Percentiles rank a stretch among this genome's conserved stretches.
These are phyloP conservation scores for Macroventuria anomochaeta DNA, from an alignment of 2,329 filamentous ascomycete species.

Conservation along the genomic window DNA sequence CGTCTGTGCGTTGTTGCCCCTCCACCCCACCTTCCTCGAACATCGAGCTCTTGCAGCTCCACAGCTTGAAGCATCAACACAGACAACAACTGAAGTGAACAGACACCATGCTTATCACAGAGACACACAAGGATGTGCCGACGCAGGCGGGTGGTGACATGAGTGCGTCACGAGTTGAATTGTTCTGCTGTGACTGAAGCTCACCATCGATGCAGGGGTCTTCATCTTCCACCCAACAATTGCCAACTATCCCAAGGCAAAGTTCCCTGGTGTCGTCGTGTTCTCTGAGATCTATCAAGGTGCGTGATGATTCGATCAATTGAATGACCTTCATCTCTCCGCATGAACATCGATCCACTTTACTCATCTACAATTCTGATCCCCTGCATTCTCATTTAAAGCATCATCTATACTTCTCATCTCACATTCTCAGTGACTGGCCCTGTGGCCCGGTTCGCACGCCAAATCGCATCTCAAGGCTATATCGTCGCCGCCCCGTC, in stretches of 20 bases:
- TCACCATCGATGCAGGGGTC: constrained; percentile 65
- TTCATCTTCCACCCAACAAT: constrained; percentile 88
- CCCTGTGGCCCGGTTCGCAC: constrained; percentile 85
- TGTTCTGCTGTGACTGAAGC: not conserved
- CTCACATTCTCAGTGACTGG: constrained; percentile 69
- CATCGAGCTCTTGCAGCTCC: constrained; percentile 5
- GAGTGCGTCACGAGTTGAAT: constrained; percentile 51
- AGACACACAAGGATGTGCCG: constrained; percentile 65
- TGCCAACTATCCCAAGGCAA: constrained; percentile 84
- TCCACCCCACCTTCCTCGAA: constrained; percentile 16
- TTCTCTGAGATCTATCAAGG: constrained; percentile 98
- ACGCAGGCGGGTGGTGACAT: constrained; percentile 66
- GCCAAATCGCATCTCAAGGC: constrained; percentile 89
- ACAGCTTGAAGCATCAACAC: not conserved
- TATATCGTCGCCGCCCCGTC: constrained; percentile 93
- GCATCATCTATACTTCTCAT: not conserved
- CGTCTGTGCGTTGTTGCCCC: constrained; percentile 9
- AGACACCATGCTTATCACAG: constrained; percentile 63
- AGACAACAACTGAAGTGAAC: not conserved
- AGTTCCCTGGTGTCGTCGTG: constrained; percentile 84
- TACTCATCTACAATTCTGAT: not conserved
- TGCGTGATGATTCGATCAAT: constrained; percentile 46
- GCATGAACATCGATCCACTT: no score
- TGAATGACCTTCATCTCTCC: not conserved
- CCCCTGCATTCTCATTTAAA: not conserved